These are phyloP conservation scores for Nitzschia putrida DNA, from an alignment of 108 stramenopile genomes.

Conservation along the genomic window DNA sequence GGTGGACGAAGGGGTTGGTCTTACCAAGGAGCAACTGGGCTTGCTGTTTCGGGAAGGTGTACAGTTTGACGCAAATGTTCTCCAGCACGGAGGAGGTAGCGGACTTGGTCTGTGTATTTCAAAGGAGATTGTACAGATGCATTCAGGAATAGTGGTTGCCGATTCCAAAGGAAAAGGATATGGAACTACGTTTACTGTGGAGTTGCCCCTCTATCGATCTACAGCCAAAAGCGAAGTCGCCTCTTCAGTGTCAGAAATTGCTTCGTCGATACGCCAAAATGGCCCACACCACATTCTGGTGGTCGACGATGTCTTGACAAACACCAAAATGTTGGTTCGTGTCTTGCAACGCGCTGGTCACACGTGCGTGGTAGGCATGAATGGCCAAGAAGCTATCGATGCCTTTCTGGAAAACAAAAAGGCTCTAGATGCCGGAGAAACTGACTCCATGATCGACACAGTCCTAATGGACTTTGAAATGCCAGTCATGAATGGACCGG, in stretches of 20 bases:
- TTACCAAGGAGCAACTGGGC: conserved; percentile 44
- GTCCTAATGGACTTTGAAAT: conserved; percentile 53
- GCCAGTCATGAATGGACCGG: conserved; percentile 49
- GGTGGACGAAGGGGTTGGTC: conserved; percentile 60
- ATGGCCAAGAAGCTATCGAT: conserved; percentile 42
- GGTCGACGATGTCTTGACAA: conserved; percentile 41
- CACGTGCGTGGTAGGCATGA: conserved; percentile 30
- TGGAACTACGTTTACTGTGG: conserved; percentile 52
- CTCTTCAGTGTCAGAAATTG: background rate
- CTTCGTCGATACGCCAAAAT: background rate
- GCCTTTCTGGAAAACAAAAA: conserved; percentile 15
- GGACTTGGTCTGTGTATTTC: conserved; percentile 71
- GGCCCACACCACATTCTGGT: conserved; percentile 20
- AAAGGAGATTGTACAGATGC: conserved; percentile 63
- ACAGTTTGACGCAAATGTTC: conserved; percentile 64
- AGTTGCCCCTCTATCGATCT: conserved; percentile 44
- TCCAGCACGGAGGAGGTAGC: conserved; percentile 67
- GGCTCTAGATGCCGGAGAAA: conserved; percentile 2
- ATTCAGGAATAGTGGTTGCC: conserved; percentile 46
- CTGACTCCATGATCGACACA: conserved; percentile 21
- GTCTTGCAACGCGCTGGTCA: conserved; percentile 41
- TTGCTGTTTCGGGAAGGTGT: conserved; percentile 58
- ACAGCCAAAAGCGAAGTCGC: background rate
- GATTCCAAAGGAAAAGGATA: conserved; percentile 50
- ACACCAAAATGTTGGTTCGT: conserved; percentile 43